phyloP scores from a whole-genome alignment of 1,284 basidiomycete genomes.

The Cerioporus squamosus region DNA sequence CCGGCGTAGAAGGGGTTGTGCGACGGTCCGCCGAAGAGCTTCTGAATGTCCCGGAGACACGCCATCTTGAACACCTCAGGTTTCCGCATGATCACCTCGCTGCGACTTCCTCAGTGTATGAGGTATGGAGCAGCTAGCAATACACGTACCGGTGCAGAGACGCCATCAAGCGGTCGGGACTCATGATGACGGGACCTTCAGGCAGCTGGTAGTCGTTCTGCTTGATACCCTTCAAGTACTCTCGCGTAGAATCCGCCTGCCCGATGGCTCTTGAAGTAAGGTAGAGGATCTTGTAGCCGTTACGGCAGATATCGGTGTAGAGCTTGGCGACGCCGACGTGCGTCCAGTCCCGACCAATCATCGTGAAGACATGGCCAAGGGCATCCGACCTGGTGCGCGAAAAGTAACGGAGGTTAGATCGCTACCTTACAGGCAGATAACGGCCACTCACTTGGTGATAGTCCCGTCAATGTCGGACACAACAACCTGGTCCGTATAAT shows the following conservation, averaged over 20 bases:
- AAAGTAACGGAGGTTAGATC: too few relatives aligned
- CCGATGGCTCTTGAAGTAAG: slow-evolving; percentile 97
- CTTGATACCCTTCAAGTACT: slow-evolving; percentile 94
- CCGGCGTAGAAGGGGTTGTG: slow-evolving; percentile 94
- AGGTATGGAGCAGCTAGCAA: not conserved
- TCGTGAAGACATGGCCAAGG: slow-evolving; percentile 95
- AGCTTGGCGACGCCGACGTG: slow-evolving; percentile 97
- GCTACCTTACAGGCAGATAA: too few relatives aligned
- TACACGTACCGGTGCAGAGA: slow-evolving; percentile 84
- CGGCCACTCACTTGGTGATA: slow-evolving; percentile 85
- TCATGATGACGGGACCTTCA: slow-evolving; percentile 99
- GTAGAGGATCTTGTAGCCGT: slow-evolving; percentile 99
- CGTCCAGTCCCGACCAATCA: slow-evolving; percentile 99
- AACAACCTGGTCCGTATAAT: slow-evolving; percentile 87
- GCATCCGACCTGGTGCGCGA: slow-evolving; percentile 89
- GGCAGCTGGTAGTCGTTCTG: slow-evolving; percentile 97
- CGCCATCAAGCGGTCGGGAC: slow-evolving; percentile 94
- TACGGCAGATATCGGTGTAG: slow-evolving; percentile 95
- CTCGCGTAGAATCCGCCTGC: slow-evolving; percentile 96
- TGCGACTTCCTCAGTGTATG: slow-evolving; percentile 32
- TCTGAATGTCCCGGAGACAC: slow-evolving; percentile 94
- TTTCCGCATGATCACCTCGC: slow-evolving; percentile 98
- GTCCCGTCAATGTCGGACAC: slow-evolving; percentile 99
- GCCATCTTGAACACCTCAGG: slow-evolving; percentile 99
- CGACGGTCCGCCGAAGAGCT: slow-evolving; percentile 80